Evolutionary conservation across 176 grass and related monocot species (phyloP).

Genomic region (Musa itinerans): DNA sequence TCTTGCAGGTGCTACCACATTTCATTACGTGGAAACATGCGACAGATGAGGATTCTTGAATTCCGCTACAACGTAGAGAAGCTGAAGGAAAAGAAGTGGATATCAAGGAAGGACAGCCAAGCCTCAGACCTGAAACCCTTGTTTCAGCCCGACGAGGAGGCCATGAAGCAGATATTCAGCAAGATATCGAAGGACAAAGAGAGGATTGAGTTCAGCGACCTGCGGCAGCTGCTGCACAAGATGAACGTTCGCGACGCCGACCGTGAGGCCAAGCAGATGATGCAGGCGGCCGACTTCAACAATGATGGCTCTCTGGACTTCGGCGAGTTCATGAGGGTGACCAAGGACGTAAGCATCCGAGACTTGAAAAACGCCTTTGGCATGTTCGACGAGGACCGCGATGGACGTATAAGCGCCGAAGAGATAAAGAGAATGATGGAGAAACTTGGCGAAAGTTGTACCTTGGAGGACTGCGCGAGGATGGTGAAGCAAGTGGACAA

Average conservation of each 20-base stretch:
- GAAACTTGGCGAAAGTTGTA: slow-evolving; percentile 34
- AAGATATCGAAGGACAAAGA: slow-evolving; percentile 26
- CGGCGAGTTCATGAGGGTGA: slow-evolving; percentile 61
- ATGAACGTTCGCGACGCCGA: neutral
- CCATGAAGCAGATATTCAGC: slow-evolving; percentile 55
- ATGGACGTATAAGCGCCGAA: slow-evolving; percentile 52
- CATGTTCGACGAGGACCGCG: slow-evolving; percentile 39
- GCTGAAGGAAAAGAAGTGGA: slow-evolving; percentile 16
- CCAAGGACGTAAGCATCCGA: slow-evolving; percentile 40
- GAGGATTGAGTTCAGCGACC: slow-evolving; percentile 28
- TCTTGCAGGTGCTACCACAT: neutral
- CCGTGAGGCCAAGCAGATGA: slow-evolving; percentile 34
- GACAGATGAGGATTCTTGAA: slow-evolving; percentile 41
- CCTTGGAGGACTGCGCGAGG: slow-evolving; percentile 39
- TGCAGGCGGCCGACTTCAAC: slow-evolving; percentile 34
- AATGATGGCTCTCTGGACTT: slow-evolving; percentile 49
- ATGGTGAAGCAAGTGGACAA: slow-evolving; percentile 50
- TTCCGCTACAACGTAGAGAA: slow-evolving; percentile 55
- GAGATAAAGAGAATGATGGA: slow-evolving; percentile 40
- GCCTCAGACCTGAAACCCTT: slow-evolving; percentile 32
- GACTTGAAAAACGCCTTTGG: slow-evolving; percentile 64
- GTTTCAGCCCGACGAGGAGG: slow-evolving; percentile 39
- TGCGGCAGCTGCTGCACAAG: slow-evolving; percentile 24
- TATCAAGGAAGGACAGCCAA: slow-evolving; percentile 32
- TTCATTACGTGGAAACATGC: slow-evolving; percentile 26